A percentile compares a stretch with the other conserved stretches of the same genome.
Conservation (phyloP, 2,329 filamentous ascomycete species). For the Nannizzia gypsea region DNA sequence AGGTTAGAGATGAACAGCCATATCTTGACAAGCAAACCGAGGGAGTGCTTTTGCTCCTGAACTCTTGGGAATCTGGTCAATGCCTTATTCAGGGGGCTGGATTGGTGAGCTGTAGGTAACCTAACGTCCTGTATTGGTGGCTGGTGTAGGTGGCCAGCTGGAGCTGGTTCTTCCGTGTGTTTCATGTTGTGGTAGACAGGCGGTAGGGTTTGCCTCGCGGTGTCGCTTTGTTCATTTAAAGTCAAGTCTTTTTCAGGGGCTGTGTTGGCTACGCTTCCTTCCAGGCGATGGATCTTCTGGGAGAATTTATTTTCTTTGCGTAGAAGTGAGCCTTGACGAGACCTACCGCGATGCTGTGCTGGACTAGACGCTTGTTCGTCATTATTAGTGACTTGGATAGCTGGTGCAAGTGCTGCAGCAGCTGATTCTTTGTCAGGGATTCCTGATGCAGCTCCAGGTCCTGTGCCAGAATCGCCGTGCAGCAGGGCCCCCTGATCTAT, state of each 20-base stretch:
- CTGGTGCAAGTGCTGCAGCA: conserved; percentile 46
- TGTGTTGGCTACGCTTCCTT: conserved; percentile 22
- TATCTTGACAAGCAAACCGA: conserved; percentile 57
- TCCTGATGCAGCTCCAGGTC: conserved; percentile 16
- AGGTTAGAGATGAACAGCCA: conserved; percentile 87
- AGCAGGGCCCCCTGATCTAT: conserved; percentile 36
- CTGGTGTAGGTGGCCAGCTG: conserved; percentile 33
- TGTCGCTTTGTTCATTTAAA: conserved; percentile 1
- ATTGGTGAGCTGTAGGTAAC: conserved; percentile 26
- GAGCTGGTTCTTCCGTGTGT: conserved; percentile 24
- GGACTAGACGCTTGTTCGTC: conserved; percentile 35
- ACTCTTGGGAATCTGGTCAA: conserved; percentile 40
- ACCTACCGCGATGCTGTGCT: conserved; percentile 18
- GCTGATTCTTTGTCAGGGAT: conserved; percentile 17
- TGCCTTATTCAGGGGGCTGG: conserved; percentile 30
- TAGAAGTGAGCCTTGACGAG: conserved; percentile 11
- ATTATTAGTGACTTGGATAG: conserved; percentile 63
- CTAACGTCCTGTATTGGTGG: conserved; percentile 31
- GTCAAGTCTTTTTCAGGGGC: conserved; percentile 14
- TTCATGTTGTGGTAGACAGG: conserved; percentile 29
- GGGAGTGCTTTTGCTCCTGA: conserved; percentile 44
- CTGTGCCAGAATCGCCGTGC: conserved; percentile 17
- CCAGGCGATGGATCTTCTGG: conserved; percentile 24
- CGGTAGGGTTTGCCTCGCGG: conserved; percentile 20
- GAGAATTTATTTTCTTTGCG: conserved; percentile 8